phyloP scores from a whole-genome alignment of 2,329 filamentous ascomycete genomes.

The Aspergillus phoenicis region DNA sequence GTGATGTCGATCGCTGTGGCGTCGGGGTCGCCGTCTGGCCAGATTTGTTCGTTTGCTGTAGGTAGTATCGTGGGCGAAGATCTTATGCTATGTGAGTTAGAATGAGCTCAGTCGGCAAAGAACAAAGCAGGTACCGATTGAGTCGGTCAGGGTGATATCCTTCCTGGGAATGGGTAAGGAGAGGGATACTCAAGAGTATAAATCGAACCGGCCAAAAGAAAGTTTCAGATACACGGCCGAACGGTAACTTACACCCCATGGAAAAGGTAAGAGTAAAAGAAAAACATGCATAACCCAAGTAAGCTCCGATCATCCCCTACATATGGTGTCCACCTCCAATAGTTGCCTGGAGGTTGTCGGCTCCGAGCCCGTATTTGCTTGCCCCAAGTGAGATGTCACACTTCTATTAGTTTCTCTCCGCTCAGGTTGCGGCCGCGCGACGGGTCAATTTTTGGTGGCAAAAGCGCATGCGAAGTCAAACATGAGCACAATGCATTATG shows the following conservation, averaged over 20 bases:
- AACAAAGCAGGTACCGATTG: background rate
- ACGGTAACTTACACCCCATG: background rate
- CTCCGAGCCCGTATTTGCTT: background rate
- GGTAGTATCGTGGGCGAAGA: background rate
- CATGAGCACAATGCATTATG: constrained; percentile 1
- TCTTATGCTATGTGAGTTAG: background rate
- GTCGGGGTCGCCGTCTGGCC: background rate
- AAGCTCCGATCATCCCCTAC: constrained; percentile 5
- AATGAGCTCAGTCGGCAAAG: background rate
- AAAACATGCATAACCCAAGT: constrained; percentile 1
- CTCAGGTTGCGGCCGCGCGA: background rate
- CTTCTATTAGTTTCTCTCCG: constrained; percentile 1
- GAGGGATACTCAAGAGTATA: background rate
- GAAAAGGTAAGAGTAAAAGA: background rate
- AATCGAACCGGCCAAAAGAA: background rate
- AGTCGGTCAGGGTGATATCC: background rate
- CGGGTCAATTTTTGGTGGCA: constrained; percentile 9
- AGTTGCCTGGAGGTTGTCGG: background rate
- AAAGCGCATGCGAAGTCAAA: constrained; percentile 4
- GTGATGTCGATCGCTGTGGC: constrained; percentile 12
- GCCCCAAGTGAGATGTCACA: background rate
- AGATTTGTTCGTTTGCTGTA: background rate
- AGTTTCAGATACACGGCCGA: background rate
- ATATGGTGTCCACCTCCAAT: background rate
- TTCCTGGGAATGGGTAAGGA: background rate